phyloP scores from a whole-genome alignment of 163 green algal genomes.

The Chloroidium sp. region DNA sequence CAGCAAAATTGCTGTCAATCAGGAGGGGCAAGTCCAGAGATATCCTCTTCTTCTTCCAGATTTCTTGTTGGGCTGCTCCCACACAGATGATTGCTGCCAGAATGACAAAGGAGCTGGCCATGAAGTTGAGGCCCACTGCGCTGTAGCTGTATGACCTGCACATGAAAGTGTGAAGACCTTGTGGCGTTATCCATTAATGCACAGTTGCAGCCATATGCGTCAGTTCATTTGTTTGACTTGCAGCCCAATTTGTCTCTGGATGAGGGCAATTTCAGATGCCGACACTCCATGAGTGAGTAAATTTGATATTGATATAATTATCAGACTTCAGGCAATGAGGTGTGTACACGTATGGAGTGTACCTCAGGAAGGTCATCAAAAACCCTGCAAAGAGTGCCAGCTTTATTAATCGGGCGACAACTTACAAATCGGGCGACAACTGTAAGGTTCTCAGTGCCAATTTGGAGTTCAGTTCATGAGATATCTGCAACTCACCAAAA shows the following conservation, averaged over 20 bases:
- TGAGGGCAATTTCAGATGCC: no score
- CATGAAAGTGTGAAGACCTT: background rate
- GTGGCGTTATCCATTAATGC: background rate
- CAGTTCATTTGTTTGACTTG: no score
- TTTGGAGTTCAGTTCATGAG: no score
- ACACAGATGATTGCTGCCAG: constrained; percentile 33
- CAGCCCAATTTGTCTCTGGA: no score
- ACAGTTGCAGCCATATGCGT: background rate
- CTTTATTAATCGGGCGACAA: background rate
- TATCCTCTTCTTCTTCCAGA: constrained; percentile 11
- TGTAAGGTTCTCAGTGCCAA: no score
- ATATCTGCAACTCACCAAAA: constrained; percentile 1
- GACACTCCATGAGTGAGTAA: no score
- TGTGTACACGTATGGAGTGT: background rate
- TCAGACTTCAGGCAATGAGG: constrained; percentile 4
- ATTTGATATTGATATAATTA: no score
- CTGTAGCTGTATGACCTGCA: constrained; percentile 31
- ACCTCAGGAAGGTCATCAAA: constrained; percentile 48
- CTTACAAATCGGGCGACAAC: no score
- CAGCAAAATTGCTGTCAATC: constrained; percentile 50
- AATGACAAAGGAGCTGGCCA: constrained; percentile 36
- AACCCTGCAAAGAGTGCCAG: constrained; percentile 24
- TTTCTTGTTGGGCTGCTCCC: constrained; percentile 20
- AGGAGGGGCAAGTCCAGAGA: constrained; percentile 48
- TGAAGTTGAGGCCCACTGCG: constrained; percentile 44